Percentiles rank a stretch among this genome's conserved stretches.
Evolutionary conservation across 140 eudicot species (phyloP).

Genomic region (Stevia rebaudiana): DNA sequence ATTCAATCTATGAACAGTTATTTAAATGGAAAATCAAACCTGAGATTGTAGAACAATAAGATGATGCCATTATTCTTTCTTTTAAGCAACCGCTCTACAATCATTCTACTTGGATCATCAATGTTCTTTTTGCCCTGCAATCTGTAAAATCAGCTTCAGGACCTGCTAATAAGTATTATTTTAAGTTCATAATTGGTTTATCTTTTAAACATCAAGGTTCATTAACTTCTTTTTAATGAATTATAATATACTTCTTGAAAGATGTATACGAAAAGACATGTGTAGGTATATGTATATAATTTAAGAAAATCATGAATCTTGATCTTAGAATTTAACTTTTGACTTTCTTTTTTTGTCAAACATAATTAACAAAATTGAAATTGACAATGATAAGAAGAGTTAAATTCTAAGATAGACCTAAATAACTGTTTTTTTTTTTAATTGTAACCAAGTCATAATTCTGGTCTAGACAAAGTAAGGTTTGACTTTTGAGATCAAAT

Average conservation of each 20-base stretch:
- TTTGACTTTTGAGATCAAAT: slow-evolving; percentile 9
- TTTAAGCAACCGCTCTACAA: too few species aligned
- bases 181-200: background rate
- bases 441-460: background rate
- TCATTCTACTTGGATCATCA: too few species aligned
- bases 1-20: too few species aligned
- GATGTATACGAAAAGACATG: background rate
- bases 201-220: background rate
- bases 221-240: background rate
- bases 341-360: background rate
- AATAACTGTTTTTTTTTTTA: background rate
- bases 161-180: slow-evolving; percentile 36
- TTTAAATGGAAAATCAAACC: too few species aligned
- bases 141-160: slow-evolving; percentile 82
- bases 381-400: too few species aligned
- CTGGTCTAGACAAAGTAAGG: background rate
- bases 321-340: background rate
- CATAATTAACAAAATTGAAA: too few species aligned
- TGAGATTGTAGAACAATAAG: too few species aligned
- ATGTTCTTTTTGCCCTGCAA: slow-evolving; percentile 67
- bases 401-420: background rate
- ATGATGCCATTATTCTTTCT: too few species aligned
- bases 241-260: background rate
- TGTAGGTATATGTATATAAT: background rate
- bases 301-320: background rate